Conservation (phyloP, 768 basidiomycete species). For the Crucibulum laeve region DNA sequence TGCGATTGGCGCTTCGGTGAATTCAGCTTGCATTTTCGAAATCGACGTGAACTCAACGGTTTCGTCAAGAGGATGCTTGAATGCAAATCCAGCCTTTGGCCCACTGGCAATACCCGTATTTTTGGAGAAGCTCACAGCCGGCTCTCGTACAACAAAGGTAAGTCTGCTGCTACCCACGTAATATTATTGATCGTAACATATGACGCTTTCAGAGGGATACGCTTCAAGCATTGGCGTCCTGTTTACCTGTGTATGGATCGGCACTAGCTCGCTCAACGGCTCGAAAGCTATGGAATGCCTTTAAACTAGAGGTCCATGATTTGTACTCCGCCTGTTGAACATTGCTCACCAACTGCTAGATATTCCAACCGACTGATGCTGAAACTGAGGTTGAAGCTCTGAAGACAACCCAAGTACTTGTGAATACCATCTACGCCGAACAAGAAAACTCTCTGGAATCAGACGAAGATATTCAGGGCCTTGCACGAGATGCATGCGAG, state of each 20-base stretch:
- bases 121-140: slow-evolving; percentile 85
- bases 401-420: slow-evolving; percentile 63
- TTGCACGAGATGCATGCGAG: slow-evolving; percentile 71
- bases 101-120: slow-evolving; percentile 82
- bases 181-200: background rate
- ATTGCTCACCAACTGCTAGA: slow-evolving; percentile 37
- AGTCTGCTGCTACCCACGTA: background rate
- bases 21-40: slow-evolving; percentile 6
- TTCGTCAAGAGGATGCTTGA: slow-evolving; percentile 56
- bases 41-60: background rate
- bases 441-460: slow-evolving; percentile 34
- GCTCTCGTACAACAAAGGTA: slow-evolving; percentile 82
- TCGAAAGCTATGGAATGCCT: slow-evolving; percentile 80
- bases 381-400: slow-evolving; percentile 74
- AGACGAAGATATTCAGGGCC: slow-evolving; percentile 40
- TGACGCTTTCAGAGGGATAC: slow-evolving; percentile 67
- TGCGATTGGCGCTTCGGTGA: slow-evolving; percentile 69
- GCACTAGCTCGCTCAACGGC: slow-evolving; percentile 56
- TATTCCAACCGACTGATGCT: slow-evolving; percentile 87
- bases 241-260: slow-evolving; percentile 83
- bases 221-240: slow-evolving; percentile 68
- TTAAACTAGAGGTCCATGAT: slow-evolving; percentile 77
- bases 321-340: background rate
- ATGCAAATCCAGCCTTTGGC: slow-evolving; percentile 79
- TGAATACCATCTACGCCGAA: slow-evolving; percentile 64